Percentiles rank a stretch among this genome's conserved stretches.
These are phyloP conservation scores for Botrytis hyacinthi DNA, from an alignment of 2,329 filamentous ascomycete species.

Conservation along the genomic window DNA sequence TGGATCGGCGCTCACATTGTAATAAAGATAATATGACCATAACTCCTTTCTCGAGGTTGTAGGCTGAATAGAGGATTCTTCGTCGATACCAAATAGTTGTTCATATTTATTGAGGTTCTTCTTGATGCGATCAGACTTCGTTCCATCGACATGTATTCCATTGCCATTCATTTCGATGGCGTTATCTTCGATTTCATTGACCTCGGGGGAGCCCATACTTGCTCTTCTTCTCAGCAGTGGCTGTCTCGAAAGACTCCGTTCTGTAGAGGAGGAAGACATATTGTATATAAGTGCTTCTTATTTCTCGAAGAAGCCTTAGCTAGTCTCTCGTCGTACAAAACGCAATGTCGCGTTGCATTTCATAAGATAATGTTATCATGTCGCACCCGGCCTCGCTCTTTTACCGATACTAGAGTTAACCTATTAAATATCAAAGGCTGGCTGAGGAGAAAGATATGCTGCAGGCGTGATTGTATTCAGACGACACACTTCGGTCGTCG, in stretches of 20 bases:
- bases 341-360: slow-evolving; percentile 6
- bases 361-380: background rate
- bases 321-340: background rate
- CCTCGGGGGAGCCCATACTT: slow-evolving; percentile 15
- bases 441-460: background rate
- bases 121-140: slow-evolving; percentile 26
- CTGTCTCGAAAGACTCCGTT: background rate
- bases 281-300: background rate
- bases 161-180: slow-evolving; percentile 19
- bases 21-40: slow-evolving; percentile 47
- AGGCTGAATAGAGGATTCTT: slow-evolving; percentile 41
- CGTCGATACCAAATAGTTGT: slow-evolving; percentile 41
- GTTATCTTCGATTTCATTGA: slow-evolving; percentile 16
- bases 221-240: background rate
- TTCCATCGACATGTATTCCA: slow-evolving; percentile 19
- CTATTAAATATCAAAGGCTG: background rate
- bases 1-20: slow-evolving; percentile 36
- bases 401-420: background rate
- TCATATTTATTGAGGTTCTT: slow-evolving; percentile 38
- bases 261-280: slow-evolving; percentile 10
- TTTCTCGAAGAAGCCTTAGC: slow-evolving; percentile 1
- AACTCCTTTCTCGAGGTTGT: slow-evolving; percentile 44
- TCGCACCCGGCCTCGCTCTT: background rate
- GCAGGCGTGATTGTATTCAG: background rate
- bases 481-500: background rate